Base-by-base conservation (phyloP, 73 alveolate genomes). In the Stentor roeselii region DNA sequence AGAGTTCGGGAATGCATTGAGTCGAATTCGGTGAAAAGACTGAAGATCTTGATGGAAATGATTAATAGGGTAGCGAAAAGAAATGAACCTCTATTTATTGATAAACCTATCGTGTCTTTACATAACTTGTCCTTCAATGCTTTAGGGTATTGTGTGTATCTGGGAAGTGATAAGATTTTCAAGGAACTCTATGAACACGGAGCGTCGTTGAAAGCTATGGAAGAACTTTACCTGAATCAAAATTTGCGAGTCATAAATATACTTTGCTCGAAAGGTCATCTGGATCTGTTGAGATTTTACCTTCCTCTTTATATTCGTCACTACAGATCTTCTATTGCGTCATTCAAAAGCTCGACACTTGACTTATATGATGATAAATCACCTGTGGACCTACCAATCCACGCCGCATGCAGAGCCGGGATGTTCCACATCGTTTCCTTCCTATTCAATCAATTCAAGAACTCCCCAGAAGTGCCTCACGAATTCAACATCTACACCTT, bases 191-290 rank as follows among this genome's bases (percentile, higher is more conserved):
- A n/a, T n/a, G n/a, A n/a, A n/a, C n/a, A n/a, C n/a, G n/a, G n/a
- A n/a, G n/a, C n/a, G n/a, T n/a, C n/a, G n/a, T n/a, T 50, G 21
- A 50, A 50, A 50, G 67, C 67, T 11, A 50, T 50, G 67, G 67
- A 50, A 50, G 67, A 50, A 11, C 67, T 50, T 50, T 50, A 11
- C 21, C 6, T 50, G 30, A 50, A 50, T 11, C 21, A 6, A 50
- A 21, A 50, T 11, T 21, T 50, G 21, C 6, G 30, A 50, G 6
- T 21, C 67, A 37, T 76, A n/a, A 36, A 76, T 35, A 35, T 76
- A 15, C 32, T 76, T 37, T 76, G 84, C 85, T 78, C 27, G 39
- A 21, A 76, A 14, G 84, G 84, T 15, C 74, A 39, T 35, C 67
- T 76, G 1, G 84, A 76, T 37, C 76, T 76, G 31, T 41, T 76